Evolutionary conservation across 2,329 filamentous ascomycete genomes (phyloP), one percentile per base, ranked within the genome.

Genomic region (Penicillium psychrosexuale): DNA sequence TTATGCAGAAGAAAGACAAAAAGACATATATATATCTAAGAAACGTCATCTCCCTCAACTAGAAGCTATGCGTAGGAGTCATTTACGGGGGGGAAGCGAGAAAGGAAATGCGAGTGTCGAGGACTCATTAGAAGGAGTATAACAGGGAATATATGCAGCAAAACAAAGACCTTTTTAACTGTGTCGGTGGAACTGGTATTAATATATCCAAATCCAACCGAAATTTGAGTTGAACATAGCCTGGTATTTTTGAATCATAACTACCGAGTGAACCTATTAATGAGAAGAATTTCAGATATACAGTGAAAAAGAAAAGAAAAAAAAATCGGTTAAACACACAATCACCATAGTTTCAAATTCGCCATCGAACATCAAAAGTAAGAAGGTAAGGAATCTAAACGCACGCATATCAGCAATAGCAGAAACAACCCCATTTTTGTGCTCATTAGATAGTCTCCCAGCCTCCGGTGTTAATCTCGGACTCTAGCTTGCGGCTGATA

Each of bases 401-500:
- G 22, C 38, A 47, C 11, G 9, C 12, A 30, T 19, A 49, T 24
- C n/a, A 51, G 24, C 19, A 33, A 38, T 11, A 17, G 38, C 47
- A 46, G 38, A 40, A 39, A 22, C 19, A 38, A 22, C 11, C 24
- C 19, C 46, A 55, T 57, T 60, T 53, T 52, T 12, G 37, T 27
- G n/a, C 43, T 59, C 57, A 57, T 68, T 65, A 76, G 19, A 76
- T 72, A 53, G 72, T 97, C 77, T 99, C 94, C 94, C 94, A 99
- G 0, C 94, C 94, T 0, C 94, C 94, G 66, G 91, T 97, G 70
- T 99, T 99, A 42, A 97, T 91, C 72, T 99, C 94, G 13, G 90
- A 88, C 78, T 99, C 94, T 62, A 99, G 75, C 74, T 91, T 93
- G 62, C 94, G 82, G 61, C 89, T 90, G 69, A 99, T 96, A 44